Percentiles rank a stretch among this genome's conserved stretches.
Evolutionary conservation across 305 asterid species (phyloP).

Genomic region (Fraxinus velutina): DNA sequence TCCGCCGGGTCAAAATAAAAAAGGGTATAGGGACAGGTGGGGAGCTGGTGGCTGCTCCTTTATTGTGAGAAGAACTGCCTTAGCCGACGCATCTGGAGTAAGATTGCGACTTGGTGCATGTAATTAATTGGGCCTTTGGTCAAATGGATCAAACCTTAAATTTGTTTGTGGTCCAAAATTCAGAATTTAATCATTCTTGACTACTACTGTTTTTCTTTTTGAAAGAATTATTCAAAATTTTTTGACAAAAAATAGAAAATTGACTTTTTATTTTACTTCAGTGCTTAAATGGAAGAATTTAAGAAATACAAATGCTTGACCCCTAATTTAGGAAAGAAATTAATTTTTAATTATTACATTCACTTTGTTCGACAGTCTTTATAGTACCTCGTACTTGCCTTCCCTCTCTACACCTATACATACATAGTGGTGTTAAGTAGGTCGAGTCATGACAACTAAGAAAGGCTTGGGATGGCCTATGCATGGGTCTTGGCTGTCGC

Average conservation of each 20-base stretch:
- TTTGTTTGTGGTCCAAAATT: neutral
- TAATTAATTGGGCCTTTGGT: neutral
- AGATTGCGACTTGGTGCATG: neutral
- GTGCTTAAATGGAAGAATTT: no score
- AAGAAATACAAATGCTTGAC: no score
- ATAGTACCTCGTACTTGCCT: neutral
- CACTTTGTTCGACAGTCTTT: no score
- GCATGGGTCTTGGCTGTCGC: neutral
- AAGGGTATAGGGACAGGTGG: constrained; percentile 33
- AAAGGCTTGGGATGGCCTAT: neutral
- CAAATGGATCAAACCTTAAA: neutral
- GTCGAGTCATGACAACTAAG: neutral
- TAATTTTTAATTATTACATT: no score
- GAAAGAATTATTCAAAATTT: no score
- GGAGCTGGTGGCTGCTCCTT: constrained; percentile 15
- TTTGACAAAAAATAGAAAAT: no score
- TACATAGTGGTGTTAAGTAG: neutral
- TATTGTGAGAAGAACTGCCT: neutral
- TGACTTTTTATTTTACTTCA: no score
- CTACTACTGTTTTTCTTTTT: neutral
- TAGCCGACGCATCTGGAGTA: neutral
- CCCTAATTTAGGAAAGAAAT: no score
- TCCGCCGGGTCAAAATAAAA: constrained; percentile 35
- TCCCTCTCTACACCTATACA: neutral
- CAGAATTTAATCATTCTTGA: neutral